Percentiles rank a stretch among this genome's conserved stretches.
Conservation (phyloP, 768 basidiomycete species). For the Cystobasidium onofrii region DNA sequence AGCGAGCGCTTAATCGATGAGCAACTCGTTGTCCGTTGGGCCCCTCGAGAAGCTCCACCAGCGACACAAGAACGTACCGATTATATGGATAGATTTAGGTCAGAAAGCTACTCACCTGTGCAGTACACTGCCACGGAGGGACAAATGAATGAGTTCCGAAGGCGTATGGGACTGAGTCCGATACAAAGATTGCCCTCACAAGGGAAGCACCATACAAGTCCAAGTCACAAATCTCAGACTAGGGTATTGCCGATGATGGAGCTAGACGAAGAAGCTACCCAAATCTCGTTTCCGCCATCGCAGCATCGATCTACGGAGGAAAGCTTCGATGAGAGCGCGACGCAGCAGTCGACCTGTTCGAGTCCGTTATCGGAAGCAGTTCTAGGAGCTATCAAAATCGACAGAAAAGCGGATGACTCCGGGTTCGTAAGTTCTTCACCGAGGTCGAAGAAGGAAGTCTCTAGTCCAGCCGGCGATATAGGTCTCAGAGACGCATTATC, state of each 20-base stretch:
- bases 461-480: background rate
- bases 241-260: background rate
- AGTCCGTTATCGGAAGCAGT: background rate
- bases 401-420: background rate
- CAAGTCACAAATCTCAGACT: background rate
- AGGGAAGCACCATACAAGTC: background rate
- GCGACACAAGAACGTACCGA: background rate
- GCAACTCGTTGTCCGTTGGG: background rate
- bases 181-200: background rate
- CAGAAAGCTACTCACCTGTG: background rate
- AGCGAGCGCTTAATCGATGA: background rate
- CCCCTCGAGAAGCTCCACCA: background rate
- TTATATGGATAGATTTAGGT: slow-evolving; percentile 2
- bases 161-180: background rate
- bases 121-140: slow-evolving; percentile 1
- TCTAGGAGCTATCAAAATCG: background rate
- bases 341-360: background rate
- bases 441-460: background rate
- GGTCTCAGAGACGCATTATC: background rate
- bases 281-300: background rate
- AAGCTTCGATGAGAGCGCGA: slow-evolving; percentile 11
- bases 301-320: background rate
- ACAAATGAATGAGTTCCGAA: background rate
- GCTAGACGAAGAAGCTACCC: background rate
- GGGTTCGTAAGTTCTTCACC: background rate